Percentiles rank a stretch among this genome's conserved stretches.
These are phyloP conservation scores for Trichoderma oligosporum DNA, from an alignment of 2,329 filamentous ascomycete genomes.

Conservation along the genomic window DNA sequence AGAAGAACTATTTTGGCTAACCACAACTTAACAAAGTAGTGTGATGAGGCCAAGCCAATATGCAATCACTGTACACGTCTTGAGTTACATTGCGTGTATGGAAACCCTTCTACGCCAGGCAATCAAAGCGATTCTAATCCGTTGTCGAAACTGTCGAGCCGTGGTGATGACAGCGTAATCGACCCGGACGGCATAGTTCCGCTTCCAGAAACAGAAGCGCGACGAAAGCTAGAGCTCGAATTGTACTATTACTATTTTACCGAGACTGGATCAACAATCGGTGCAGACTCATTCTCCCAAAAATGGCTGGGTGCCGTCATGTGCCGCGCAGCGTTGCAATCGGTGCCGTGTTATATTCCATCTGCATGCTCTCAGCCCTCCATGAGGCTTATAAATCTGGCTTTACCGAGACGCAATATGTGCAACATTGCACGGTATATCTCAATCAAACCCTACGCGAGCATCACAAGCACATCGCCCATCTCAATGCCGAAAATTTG, in stretches of 20 bases:
- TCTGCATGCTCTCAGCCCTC: constrained; percentile 23
- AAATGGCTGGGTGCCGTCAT: constrained; percentile 17
- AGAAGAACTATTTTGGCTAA: not conserved
- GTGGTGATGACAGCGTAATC: not conserved
- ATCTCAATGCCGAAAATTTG: constrained; percentile 20
- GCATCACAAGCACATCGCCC: constrained; percentile 22
- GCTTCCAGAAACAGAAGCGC: constrained; percentile 21
- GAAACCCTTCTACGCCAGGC: not conserved
- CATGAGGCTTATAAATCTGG: constrained; percentile 20
- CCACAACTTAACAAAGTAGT: constrained; percentile 10
- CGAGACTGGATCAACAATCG: constrained; percentile 21
- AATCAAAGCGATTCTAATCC: not conserved
- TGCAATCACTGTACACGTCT: constrained; percentile 25
- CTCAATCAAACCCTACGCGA: constrained; percentile 22
- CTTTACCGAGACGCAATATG: not conserved
- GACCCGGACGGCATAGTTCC: not conserved
- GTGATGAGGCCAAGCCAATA: constrained; percentile 25
- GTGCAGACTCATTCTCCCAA: constrained; percentile 19
- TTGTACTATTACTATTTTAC: constrained; percentile 24
- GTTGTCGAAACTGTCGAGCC: not conserved
- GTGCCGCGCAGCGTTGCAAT: constrained; percentile 21
- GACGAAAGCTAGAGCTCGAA: constrained; percentile 23
- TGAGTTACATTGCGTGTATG: constrained; percentile 22
- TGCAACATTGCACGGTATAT: constrained; percentile 20
- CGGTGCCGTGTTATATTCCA: constrained; percentile 22